Base-by-base conservation (phyloP, 2,329 filamentous ascomycete species). In the Aspergillus udagawae region DNA sequence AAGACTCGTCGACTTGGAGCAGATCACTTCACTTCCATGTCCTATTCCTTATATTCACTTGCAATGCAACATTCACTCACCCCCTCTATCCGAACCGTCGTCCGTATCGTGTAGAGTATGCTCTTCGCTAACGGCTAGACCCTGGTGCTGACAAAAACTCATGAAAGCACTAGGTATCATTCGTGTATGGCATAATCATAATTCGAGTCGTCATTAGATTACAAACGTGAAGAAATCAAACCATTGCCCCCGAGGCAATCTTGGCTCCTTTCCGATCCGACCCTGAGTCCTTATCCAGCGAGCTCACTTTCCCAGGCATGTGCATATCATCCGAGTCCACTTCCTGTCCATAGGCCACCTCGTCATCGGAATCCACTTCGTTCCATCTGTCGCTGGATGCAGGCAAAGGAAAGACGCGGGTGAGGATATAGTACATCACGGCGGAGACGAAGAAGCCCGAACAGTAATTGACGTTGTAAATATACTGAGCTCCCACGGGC, bases 401-500 rank as follows among this genome's bases (percentile, higher is more conserved):
- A 0, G 89, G 88, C 0, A 96, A 75, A 0, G 91, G 91, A 60
- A 76, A 89, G 27, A 92, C 35, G 57, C 77, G 83, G 71, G 87
- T 92, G 1, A 96, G 79, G 0, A 72, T 54, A 77, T 84, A 95
- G 75, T 97, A 97, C 7, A 86, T 75, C 0, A 62, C 69, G 0
- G 79, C 78, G 0, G 90, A 83, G 10, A 95, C 83, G 49, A 91
- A 79, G 70, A 96, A 92, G 0, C 92, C 92, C 47, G 83, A 83
- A 72, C 97, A 95, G 79, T 92, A 97, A 74, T 96, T 96, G 65
- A 97, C 69, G 63, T 92, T 90, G 79, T 96, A 97, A 58, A 97
- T 85, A 69, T 95, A 95, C 0, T 83, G 85, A 0, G 93, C 92
- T 1, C 88, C 92, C 5, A 84, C 78, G 0, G 93, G 92, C 0